These are phyloP conservation scores for Oryza officinalis DNA, from an alignment of 176 grass and related monocot species.

Conservation along the genomic window DNA sequence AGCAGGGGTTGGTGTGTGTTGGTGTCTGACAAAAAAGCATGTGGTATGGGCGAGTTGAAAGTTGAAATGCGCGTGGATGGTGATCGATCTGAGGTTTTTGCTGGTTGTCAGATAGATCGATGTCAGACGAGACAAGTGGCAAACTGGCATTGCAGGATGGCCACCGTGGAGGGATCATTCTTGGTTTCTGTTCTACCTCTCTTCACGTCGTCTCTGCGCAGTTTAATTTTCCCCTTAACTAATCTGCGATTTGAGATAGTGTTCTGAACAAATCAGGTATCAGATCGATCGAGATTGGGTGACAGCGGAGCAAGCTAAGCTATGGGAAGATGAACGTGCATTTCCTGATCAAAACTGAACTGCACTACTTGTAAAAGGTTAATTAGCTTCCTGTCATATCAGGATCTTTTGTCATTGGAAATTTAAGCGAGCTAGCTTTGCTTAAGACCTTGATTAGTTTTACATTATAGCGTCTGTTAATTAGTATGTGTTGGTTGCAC, in stretches of 20 bases:
- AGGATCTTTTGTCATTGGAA: background rate
- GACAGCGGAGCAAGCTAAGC: background rate
- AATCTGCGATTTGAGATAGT: background rate
- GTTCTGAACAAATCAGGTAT: background rate
- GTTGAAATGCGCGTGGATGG: background rate
- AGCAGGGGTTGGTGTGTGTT: too few relatives aligned
- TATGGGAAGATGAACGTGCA: background rate
- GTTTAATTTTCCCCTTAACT: background rate
- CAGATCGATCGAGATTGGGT: background rate
- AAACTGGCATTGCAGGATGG: background rate
- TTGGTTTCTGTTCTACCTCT: slow-evolving; percentile 14
- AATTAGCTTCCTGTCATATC: background rate
- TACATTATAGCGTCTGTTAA: too few relatives aligned
- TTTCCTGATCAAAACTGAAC: background rate
- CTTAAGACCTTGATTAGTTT: too few relatives aligned
- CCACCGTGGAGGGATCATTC: slow-evolving; percentile 29
- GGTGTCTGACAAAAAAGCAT: background rate
- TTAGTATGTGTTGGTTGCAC: too few relatives aligned
- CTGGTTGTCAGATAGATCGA: background rate
- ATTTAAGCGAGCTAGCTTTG: too few relatives aligned
- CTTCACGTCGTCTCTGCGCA: background rate
- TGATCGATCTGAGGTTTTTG: background rate
- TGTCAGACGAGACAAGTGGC: slow-evolving; percentile 4
- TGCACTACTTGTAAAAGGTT: background rate
- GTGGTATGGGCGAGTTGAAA: background rate